Percentiles rank a stretch among this genome's conserved stretches.
These are phyloP conservation scores for Zopfia rhizophila DNA, from an alignment of 2,329 filamentous ascomycete species.

Conservation along the genomic window DNA sequence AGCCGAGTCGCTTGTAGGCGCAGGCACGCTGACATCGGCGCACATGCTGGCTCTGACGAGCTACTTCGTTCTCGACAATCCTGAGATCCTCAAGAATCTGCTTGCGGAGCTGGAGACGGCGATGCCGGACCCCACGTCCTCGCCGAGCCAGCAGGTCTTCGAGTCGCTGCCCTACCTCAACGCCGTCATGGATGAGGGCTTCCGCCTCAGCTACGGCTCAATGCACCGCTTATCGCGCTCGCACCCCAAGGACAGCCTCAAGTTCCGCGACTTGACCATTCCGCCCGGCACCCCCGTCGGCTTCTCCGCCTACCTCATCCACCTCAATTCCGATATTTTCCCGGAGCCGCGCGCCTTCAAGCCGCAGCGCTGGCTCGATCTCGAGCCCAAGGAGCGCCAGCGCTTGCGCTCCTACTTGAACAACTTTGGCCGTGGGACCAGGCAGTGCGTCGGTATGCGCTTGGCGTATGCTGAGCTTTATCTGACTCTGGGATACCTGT, in stretches of 20 bases:
- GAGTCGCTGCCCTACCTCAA: slow-evolving; percentile 43
- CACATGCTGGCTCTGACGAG: background rate
- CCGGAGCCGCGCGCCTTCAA: slow-evolving; percentile 27
- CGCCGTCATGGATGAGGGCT: slow-evolving; percentile 31
- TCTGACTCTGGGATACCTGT: background rate
- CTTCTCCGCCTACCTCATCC: slow-evolving; percentile 40
- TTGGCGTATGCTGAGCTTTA: slow-evolving; percentile 13
- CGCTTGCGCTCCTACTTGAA: background rate
- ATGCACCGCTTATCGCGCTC: slow-evolving; percentile 25
- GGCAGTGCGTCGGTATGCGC: slow-evolving; percentile 32
- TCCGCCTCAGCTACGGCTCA: slow-evolving; percentile 30
- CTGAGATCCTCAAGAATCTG: slow-evolving; percentile 7
- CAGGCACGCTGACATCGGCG: slow-evolving; percentile 4
- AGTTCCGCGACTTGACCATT: slow-evolving; percentile 25
- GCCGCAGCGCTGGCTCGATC: slow-evolving; percentile 47
- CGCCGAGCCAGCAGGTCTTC: slow-evolving; percentile 4
- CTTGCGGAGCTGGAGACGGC: slow-evolving; percentile 2
- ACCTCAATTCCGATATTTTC: slow-evolving; percentile 35
- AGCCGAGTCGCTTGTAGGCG: slow-evolving; percentile 1
- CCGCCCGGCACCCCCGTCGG: slow-evolving; percentile 38
- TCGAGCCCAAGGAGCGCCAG: background rate
- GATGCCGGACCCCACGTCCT: slow-evolving; percentile 3
- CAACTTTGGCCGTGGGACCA: background rate
- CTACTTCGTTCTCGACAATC: slow-evolving; percentile 5
- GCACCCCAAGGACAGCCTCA: background rate